Evolutionary conservation across 805 yeast species (phyloP).

Genomic region (Pichia nakasei): DNA sequence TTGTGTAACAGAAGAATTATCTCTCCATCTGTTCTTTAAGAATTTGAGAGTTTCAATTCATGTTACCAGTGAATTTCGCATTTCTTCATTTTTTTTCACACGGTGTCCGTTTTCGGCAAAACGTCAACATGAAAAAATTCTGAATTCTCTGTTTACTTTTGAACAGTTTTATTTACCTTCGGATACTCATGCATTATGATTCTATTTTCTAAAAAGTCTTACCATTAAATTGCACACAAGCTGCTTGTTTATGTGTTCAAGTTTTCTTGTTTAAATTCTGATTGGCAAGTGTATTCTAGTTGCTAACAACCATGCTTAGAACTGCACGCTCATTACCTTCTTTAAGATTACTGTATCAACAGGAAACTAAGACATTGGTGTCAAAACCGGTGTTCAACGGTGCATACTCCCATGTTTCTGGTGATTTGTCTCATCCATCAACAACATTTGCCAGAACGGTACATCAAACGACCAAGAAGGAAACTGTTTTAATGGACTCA

Average conservation of each 20-base stretch:
- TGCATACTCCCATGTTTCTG: conserved; percentile 3
- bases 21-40: too few species aligned
- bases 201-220: too few species aligned
- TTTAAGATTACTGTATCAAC: conserved; percentile 23
- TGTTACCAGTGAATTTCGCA: too few species aligned
- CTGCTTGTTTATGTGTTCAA: too few species aligned
- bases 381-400: conserved; percentile 4
- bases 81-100: too few species aligned
- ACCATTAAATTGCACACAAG: too few species aligned
- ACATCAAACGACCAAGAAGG: conserved; percentile 28
- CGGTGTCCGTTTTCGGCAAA: neutral
- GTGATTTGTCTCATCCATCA: conserved; percentile 13
- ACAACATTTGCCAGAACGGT: conserved; percentile 17
- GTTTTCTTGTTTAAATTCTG: too few species aligned
- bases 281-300: too few species aligned
- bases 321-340: conserved; percentile 27
- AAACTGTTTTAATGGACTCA: conserved; percentile 23
- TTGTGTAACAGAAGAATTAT: too few species aligned
- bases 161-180: too few species aligned
- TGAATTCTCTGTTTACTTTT: neutral
- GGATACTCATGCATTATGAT: too few species aligned
- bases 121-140: neutral
- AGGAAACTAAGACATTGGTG: conserved; percentile 11
- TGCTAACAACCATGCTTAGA: conserved; percentile 23
- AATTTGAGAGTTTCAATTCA: too few species aligned